A percentile compares a stretch with the other conserved stretches of the same genome.
Conservation (phyloP, 1,139 yeast genomes). For the Magnusiomyces tetraspermus region DNA sequence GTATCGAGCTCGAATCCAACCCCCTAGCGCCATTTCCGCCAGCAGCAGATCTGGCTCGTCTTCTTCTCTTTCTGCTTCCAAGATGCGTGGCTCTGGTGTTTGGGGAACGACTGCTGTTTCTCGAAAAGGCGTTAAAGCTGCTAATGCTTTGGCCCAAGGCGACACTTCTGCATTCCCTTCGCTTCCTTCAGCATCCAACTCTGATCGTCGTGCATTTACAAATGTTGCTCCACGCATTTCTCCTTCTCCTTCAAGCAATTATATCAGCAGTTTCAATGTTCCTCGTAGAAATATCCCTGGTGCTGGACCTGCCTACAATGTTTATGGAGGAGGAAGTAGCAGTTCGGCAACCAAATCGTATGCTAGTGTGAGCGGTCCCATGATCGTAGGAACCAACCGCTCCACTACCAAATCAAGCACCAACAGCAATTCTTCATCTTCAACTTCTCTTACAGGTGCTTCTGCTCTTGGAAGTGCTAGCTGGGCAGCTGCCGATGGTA, state of each 20-base stretch:
- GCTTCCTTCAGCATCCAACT: neutral
- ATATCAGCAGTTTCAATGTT: neutral
- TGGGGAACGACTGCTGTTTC: too few species aligned
- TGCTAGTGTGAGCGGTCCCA: neutral
- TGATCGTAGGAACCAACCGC: neutral
- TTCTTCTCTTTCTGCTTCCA: too few species aligned
- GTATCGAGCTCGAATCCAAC: constrained; percentile 12
- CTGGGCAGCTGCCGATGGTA: neutral
- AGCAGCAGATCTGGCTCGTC: too few species aligned
- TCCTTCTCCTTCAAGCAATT: neutral
- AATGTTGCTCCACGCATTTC: neutral
- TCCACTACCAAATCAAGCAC: neutral
- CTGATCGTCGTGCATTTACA: neutral
- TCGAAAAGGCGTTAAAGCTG: neutral
- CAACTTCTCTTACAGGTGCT: neutral
- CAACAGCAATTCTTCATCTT: neutral
- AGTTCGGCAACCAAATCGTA: neutral
- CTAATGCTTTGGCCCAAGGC: neutral
- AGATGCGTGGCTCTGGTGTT: too few species aligned
- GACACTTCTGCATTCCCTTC: constrained; percentile 2
- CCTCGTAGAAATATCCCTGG: neutral
- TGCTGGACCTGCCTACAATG: neutral
- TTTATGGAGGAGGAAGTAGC: neutral
- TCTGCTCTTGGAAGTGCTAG: neutral
- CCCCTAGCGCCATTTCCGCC: too few species aligned